Conservation (phyloP, 2,329 filamentous ascomycete genomes). For the Emergomyces pasteurianus region DNA sequence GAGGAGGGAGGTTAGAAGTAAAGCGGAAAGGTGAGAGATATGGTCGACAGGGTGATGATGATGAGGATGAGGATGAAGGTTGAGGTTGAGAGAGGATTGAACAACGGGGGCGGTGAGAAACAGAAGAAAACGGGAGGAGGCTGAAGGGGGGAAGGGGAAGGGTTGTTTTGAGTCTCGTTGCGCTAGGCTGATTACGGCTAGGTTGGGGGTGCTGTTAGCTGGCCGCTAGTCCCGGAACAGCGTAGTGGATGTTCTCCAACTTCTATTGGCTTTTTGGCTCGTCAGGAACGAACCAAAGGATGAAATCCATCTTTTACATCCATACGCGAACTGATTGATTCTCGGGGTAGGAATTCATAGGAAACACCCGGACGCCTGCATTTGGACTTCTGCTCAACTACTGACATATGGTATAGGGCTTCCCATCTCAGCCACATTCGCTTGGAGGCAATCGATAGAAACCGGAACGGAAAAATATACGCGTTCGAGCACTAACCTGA, state of each 20-base stretch:
- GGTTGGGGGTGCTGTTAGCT: neutral
- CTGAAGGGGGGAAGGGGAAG: neutral
- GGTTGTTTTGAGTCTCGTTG: neutral
- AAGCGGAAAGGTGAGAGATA: conserved; percentile 7
- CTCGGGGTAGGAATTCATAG: too few species aligned
- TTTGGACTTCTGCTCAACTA: too few species aligned
- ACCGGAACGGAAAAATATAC: too few species aligned
- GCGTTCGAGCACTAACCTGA: too few species aligned
- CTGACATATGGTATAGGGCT: too few species aligned
- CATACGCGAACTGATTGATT: too few species aligned
- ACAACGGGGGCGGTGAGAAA: conserved; percentile 4
- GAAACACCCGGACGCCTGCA: too few species aligned
- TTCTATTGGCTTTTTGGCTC: neutral
- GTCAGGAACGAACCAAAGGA: neutral
- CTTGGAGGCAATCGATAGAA: too few species aligned
- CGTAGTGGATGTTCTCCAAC: too few species aligned
- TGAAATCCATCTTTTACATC: neutral
- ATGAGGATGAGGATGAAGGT: conserved; percentile 15
- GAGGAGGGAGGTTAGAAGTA: conserved; percentile 2
- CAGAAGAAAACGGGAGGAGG: neutral
- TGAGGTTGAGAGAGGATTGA: neutral
- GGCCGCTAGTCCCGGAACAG: neutral
- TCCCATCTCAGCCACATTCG: too few species aligned
- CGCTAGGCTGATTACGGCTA: neutral
- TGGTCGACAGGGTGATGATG: conserved; percentile 14